Base-by-base conservation (phyloP, 116 monocot species). In the Phalaenopsis hybrid region DNA sequence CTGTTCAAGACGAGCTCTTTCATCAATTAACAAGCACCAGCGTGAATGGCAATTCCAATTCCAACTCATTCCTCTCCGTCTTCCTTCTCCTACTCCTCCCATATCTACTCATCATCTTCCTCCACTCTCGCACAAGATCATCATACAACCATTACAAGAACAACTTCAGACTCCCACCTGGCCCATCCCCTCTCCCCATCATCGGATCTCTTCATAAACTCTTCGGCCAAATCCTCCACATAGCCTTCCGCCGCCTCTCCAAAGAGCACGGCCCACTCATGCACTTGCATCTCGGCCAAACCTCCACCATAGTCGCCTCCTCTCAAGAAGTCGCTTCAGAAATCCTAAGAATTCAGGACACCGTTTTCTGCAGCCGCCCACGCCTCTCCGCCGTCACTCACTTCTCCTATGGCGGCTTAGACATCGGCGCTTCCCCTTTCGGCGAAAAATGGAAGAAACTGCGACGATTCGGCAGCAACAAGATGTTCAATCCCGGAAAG, bases 161-260 rank as follows among this genome's bases (percentile, higher is more conserved):
- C 31, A 77, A 49, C 1, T 1, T 13, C 55, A 55, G 55, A 65
- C 79, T 79, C 16, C 79, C 79, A 28, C 79, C 79, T 13, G 79
- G 79, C 4, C 82, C 72, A 18, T 31, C 31, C 16, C 81, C 65
- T 57, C 48, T 82, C 72, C 85, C 68, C 33, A 15, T 81, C 82
- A 79, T 81, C 70, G 82, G 82, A 9, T 75, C 57, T 59, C 41
- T 82, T 21, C 76, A 61, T 23, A 58, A 76, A 13, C 75, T 79
- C 3, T 15, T 81, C 48, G 28, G 43, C 44, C 57, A 44, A 16
- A 2, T 21, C 44, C 9, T 58, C 44, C 75, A 82, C 33, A 57
- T 44, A 12, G 1, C 82, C 45, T 8, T 82, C 58, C 75, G 13
- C 21, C 34, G 52, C 58, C 75, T 82, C 58, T 55, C 82, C 11